Base-by-base conservation (phyloP, 2,329 filamentous ascomycete genomes). In the Ophiostoma montium region DNA sequence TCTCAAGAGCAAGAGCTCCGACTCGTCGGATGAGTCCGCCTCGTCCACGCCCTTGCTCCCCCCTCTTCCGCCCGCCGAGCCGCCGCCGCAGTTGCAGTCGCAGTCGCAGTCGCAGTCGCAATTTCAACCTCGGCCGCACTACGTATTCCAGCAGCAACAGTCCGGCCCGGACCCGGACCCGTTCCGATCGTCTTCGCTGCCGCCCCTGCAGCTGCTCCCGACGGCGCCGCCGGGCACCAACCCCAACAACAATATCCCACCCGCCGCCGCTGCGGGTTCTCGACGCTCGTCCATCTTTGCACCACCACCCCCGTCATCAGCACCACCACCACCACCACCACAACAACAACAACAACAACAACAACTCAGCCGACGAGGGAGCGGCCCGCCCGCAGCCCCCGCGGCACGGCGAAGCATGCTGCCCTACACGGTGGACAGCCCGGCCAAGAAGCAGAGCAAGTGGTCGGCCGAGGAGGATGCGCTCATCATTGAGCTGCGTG, bases 401-500 rank as follows among this genome's bases (percentile, higher is more conserved):
- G 30, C 12, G 42, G 48, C 31, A 21, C 31, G 31, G 21, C 43
- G 70, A 62, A 70, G 62, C 57, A 71, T 75, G 70, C 66, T 70
- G 53, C 63, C 74, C 31, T 74, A 80, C 60, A 67, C 69, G 15
- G 62, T 70, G 31, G 75, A 80, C 57, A 84, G 82, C 35, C 86
- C 86, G 18, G 85, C 86, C 32, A 94, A 92, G 70, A 94, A 90
- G 67, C 88, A 95, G 65, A 94, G 86, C 62, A 96, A 96, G 66
- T 96, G 92, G 92, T 94, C 86, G 5, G 74, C 84, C 1, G 87
- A 95, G 54, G 90, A 96, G 64, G 88, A 96, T 65, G 79, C 84
- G n/a, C 70, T 92, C 45, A 95, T 95, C 58, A 95, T 95, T 59
- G 86, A 94, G 63, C 76, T 96, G 54, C 80, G 90, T 51, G 86